phyloP scores from a whole-genome alignment of 768 basidiomycete genomes.

The Amanita phalloides region DNA sequence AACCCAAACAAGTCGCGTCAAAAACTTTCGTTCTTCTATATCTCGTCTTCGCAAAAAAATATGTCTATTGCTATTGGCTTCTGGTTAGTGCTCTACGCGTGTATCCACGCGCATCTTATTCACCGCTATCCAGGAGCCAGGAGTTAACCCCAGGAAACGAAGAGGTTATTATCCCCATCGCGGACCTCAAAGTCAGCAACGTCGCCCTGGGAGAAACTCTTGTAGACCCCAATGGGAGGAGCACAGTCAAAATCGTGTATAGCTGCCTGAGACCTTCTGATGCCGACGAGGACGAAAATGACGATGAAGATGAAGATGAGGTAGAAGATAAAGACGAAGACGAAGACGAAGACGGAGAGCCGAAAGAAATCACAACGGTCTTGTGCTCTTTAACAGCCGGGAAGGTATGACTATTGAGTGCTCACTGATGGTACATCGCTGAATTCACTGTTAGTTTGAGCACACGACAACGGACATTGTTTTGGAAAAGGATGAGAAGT shows the following conservation, averaged over 20 bases:
- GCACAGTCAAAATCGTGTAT: constrained; percentile 60
- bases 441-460: constrained; percentile 47
- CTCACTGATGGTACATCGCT: not conserved
- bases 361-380: constrained; percentile 34
- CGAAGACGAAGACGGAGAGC: constrained; percentile 21
- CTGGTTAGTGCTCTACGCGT: constrained; percentile 41
- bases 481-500: constrained; percentile 55
- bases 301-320: constrained; percentile 17
- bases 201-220: constrained; percentile 70
- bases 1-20: constrained; percentile 1
- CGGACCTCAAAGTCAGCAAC: constrained; percentile 74
- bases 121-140: constrained; percentile 40
- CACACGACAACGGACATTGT: constrained; percentile 63
- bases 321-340: constrained; percentile 21
- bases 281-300: constrained; percentile 18
- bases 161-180: constrained; percentile 45
- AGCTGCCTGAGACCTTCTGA: constrained; percentile 22
- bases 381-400: constrained; percentile 76
- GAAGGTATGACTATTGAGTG: constrained; percentile 39
- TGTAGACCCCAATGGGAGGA: constrained; percentile 45
- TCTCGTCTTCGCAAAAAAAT: constrained; percentile 10
- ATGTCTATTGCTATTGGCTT: constrained; percentile 58
- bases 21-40: constrained; percentile 13
- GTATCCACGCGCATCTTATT: constrained; percentile 3
- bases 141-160: constrained; percentile 47